Base-by-base conservation (phyloP, 2,329 filamentous ascomycete genomes). In the Pseudophaeomoniella oleicola region DNA sequence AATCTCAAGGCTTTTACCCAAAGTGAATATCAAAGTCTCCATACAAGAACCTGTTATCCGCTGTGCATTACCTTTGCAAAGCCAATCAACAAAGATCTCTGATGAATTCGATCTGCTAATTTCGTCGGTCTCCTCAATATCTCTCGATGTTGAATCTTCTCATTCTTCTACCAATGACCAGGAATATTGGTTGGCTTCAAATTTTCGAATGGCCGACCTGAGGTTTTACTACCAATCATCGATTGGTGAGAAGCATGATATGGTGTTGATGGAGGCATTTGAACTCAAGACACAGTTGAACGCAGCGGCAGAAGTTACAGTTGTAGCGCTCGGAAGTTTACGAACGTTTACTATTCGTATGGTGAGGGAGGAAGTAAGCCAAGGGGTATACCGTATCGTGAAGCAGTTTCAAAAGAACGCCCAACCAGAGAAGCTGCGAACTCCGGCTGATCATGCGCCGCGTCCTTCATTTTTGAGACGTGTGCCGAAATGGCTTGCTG, bases 41-140 rank as follows among this genome's bases (percentile, higher is more conserved):
- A 81, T 98, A 59, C 90, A 98, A 51, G 90, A 98, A 54, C 90
- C 90, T 1, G 92, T 98, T 12, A 56, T 96, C 43, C 78, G 92
- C 47, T 87, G 98, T 44, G 77, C 87, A 5, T 65, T 98, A 3
- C 87, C 87, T 4, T 78, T 88, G 0, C 74, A 90, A 43, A 54
- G 61, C 34, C 56, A 64, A 4, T 53, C 54, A 3, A 57, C 61
- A 36, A 58, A 57, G 30, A 72, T 77, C 16, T 69, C 75, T 0
- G 83, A 86, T 42, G 87, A 96, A 45, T 96, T 90, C 46, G 90
- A 98, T 52, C 69, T 98, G 18, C 81, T 98, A 32, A 94, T 98
- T 34, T 94, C 85, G 1, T 90, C 86, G 2, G 84, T 94, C 9
- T 96, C 92, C 0, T 94, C 88, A 0, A 75, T 96, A 27, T 93